Evolutionary conservation across 441 rosid genomes (phyloP).

Genomic region (Capsella rubella): DNA sequence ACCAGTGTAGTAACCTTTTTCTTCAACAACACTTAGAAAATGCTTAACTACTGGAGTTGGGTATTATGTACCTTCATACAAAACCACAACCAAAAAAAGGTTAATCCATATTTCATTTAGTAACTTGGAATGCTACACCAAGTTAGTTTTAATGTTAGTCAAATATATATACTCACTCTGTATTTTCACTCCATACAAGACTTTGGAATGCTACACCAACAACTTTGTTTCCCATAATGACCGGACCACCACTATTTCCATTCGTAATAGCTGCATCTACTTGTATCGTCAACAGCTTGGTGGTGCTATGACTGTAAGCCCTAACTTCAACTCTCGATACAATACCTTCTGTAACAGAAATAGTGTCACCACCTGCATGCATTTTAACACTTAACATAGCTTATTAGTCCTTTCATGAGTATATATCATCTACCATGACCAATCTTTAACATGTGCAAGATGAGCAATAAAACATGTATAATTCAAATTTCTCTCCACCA

Average conservation of each 20-base stretch:
- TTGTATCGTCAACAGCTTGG: not conserved
- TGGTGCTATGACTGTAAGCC: not conserved
- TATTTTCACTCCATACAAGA: slow-evolving; percentile 4
- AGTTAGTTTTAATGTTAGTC: too few species aligned
- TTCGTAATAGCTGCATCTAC: not conserved
- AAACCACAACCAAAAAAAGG: not conserved
- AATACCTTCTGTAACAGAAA: slow-evolving; percentile 5
- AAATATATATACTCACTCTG: slow-evolving; percentile 23
- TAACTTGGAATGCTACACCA: not conserved
- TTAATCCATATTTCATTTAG: not conserved
- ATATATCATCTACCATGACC: not conserved
- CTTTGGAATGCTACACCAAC: slow-evolving; percentile 4
- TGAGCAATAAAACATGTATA: too few species aligned
- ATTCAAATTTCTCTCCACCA: not conserved
- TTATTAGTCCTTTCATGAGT: not conserved
- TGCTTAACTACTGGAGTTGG: slow-evolving; percentile 1
- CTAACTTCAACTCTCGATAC: not conserved
- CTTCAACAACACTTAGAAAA: not conserved
- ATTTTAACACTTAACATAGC: not conserved
- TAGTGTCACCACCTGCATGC: slow-evolving; percentile 15
- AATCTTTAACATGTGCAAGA: too few species aligned
- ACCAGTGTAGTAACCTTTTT: not conserved
- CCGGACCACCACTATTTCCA: slow-evolving; percentile 15
- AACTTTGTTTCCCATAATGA: slow-evolving; percentile 4
- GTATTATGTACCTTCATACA: not conserved